Evolutionary conservation across 2,329 filamentous ascomycete genomes (phyloP), one percentile per base, ranked within the genome.

Genomic region (Aspergillus ruber): DNA sequence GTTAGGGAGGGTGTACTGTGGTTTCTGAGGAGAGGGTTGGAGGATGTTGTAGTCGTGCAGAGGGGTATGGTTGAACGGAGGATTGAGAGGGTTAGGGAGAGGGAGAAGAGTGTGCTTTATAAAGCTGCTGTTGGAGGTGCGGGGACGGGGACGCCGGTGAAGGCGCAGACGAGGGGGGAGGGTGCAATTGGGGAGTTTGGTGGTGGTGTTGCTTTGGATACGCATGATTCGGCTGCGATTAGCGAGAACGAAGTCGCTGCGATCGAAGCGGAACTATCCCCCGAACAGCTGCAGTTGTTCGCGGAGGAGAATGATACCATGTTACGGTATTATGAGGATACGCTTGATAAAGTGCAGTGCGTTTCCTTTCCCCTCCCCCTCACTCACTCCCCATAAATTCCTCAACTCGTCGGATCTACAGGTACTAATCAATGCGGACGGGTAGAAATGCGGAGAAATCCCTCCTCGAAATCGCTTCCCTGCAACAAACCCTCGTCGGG

Each of bases 51-150:
- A 38, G 78, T 82, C 58, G 82, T 85, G 53, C 91, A 97, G 73
- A 83, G 88, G 59, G 80, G 79, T 44, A 96, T 97, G 89, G 95
- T 97, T 78, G 90, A 95, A 72, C 86, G 88, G 61, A 75, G 93
- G 58, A 75, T 97, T 56, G 83, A 83, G 61, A 77, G 93, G 46
- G 88, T 94, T 66, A 78, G 91, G 67, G 90, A 97, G 72, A 93
- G 87, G 79, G 90, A 84, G 61, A 88, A 88, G 69, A 94, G 88
- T 62, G 80, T 91, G 50, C 73, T 95, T 47, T 86, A 89, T 54
- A 90, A 88, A 66, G 76, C 45, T 69, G 62, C 58, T 49, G 47
- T 42, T 45, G 51, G 36, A 55, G 52, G 44, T 51, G 53, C 42
- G 47, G n/a, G n/a, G 32, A n/a, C 13, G 7, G 13, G 13, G 33